These are phyloP conservation scores for Rhodofomes roseus DNA, from an alignment of 1,284 basidiomycete species.

Conservation along the genomic window DNA sequence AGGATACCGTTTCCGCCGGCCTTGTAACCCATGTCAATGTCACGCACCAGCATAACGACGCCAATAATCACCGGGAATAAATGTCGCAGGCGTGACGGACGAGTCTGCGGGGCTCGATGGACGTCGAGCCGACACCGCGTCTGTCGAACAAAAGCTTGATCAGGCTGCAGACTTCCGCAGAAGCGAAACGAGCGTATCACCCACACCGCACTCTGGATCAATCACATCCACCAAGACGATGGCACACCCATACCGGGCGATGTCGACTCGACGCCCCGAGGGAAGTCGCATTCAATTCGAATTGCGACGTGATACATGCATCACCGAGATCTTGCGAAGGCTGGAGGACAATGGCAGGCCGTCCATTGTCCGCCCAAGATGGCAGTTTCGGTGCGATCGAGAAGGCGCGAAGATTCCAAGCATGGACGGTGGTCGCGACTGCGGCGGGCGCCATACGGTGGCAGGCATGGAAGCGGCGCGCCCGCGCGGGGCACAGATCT, in stretches of 20 bases:
- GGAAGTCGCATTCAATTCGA: background rate
- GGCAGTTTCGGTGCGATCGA: background rate
- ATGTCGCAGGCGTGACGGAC: background rate
- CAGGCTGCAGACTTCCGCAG: background rate
- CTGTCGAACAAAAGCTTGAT: conserved; percentile 1
- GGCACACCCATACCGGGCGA: too few species aligned
- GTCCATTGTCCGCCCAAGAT: background rate
- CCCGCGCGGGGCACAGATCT: background rate
- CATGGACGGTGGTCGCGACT: background rate
- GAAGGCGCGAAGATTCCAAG: background rate
- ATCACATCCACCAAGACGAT: too few species aligned
- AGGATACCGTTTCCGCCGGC: too few species aligned
- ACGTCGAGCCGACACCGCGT: background rate
- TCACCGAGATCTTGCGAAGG: background rate
- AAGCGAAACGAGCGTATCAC: background rate
- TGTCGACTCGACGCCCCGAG: too few species aligned
- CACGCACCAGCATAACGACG: background rate
- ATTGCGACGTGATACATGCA: background rate
- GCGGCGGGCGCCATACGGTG: too few species aligned
- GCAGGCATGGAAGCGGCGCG: background rate
- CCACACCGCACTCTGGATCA: background rate
- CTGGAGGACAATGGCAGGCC: background rate
- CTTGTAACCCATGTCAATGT: too few species aligned
- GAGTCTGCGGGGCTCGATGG: background rate
- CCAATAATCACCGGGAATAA: background rate